Evolutionary conservation across 257 asterid species (phyloP), one percentile per base, ranked within the genome.

Genomic region (Nicotiana sylvestris): DNA sequence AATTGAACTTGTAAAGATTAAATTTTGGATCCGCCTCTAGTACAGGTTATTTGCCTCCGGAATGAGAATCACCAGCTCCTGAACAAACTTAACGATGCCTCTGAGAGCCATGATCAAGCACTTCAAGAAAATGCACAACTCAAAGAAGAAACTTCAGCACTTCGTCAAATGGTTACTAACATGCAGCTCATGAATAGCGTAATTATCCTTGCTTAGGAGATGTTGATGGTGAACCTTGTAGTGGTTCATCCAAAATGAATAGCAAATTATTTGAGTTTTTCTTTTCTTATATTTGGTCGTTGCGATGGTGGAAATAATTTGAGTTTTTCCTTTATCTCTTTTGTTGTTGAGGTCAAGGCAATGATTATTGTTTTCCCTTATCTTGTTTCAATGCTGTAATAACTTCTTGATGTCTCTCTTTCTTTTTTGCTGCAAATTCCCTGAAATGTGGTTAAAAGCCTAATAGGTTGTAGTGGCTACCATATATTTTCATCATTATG

Each of bases 61-160:
- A 92, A 91, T n/a, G 98, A 95, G 95, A 95, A 95, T 51, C 97
- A 90, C 77, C 93, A 89, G 53, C 83, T 83, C 25, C 64, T 83
- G 4, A 65, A 66, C 30, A 78, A 83, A 78, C 80, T 83, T 29
- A 83, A 83, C 66, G 27, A 78, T 9, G 33, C 66, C 13, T 83
- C 72, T 8, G 70, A 78, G 39, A 21, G 21, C 46, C 82, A 78
- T 55, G 86, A 83, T 17, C 72, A 66, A 25, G 70, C 49, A 16
- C 49, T 78, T 66, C 76, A 83, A 78, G 86, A 78, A 74, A 83
- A 78, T 78, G 83, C 72, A 35, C 72, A 83, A 78, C 83, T 83
- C 78, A 83, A 83, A 78, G 66, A 82, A 82, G 82, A 82, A 60
- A 82, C 74, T 61, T 77, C 66, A 17, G 81, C 32, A 43, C 85